Percentiles rank a stretch among this genome's conserved stretches.
phyloP scores from a whole-genome alignment of 345 rosid genomes.

The Leavenworthia alabamica region DNA sequence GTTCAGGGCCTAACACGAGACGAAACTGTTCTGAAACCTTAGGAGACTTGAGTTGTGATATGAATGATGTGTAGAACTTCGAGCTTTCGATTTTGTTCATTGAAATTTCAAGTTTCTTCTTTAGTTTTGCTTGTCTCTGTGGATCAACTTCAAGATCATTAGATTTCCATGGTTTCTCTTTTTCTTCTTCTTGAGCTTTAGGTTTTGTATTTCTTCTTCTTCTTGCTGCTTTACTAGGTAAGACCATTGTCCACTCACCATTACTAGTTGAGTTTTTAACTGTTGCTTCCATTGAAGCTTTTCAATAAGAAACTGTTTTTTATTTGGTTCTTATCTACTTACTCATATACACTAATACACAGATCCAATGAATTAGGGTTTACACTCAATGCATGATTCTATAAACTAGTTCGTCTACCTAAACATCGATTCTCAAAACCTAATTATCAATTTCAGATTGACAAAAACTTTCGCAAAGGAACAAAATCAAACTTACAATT shows the following conservation, averaged over 20 bases:
- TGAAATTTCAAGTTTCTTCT: constrained; percentile 45
- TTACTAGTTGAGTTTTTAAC: constrained; percentile 27
- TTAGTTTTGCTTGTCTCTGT: constrained; percentile 44
- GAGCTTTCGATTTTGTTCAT: constrained; percentile 51
- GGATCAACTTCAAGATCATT: constrained; percentile 43
- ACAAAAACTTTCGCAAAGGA: too few species aligned
- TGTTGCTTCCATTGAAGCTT: constrained; percentile 8
- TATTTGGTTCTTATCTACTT: too few species aligned
- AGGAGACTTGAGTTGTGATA: constrained; percentile 55
- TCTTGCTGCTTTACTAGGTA: constrained; percentile 44
- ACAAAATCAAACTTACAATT: too few species aligned
- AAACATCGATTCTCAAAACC: too few species aligned
- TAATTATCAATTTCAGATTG: too few species aligned
- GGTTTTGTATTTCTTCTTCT: constrained; percentile 33
- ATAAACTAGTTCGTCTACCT: too few species aligned
- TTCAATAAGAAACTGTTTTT: too few species aligned
- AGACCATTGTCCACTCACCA: constrained; percentile 79
- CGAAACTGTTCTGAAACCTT: constrained; percentile 36
- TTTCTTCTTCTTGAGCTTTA: constrained; percentile 24
- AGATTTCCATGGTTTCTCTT: constrained; percentile 46
- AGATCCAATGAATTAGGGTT: too few species aligned
- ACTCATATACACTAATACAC: too few species aligned
- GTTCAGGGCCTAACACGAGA: constrained; percentile 51
- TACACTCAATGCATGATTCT: too few species aligned
- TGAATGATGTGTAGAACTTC: constrained; percentile 42